Evolutionary conservation across 2,329 filamentous ascomycete genomes (phyloP).

Genomic region (Knoxdaviesia proteae): DNA sequence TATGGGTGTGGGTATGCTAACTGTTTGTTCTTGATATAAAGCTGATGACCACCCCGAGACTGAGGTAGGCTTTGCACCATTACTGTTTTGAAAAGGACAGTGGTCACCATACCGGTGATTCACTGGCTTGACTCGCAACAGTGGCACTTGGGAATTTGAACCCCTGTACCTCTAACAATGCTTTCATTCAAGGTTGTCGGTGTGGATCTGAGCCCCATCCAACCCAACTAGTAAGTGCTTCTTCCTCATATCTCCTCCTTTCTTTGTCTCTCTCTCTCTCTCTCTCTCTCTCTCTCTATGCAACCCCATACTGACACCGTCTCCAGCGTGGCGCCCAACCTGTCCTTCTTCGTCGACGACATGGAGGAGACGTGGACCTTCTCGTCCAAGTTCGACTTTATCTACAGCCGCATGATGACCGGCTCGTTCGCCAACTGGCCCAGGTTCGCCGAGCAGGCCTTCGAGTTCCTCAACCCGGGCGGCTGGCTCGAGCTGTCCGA

Average conservation of each 20-base stretch:
- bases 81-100: accelerated
- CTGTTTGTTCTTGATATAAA: background rate
- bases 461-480: conserved; percentile 13
- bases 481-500: conserved; percentile 15
- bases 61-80: conserved; percentile 5
- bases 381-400: conserved; percentile 17
- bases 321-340: conserved; percentile 23
- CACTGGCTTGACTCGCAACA: background rate
- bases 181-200: conserved; percentile 12
- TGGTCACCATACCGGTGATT: background rate
- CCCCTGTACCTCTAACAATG: background rate
- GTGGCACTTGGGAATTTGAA: background rate
- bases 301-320: too few relatives aligned
- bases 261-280: background rate
- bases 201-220: conserved; percentile 21
- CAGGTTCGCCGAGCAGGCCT: conserved; percentile 15
- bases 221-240: conserved; percentile 13
- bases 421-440: conserved; percentile 12
- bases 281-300: background rate
- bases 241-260: background rate
- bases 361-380: conserved; percentile 19
- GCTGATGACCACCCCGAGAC: conserved; percentile 10
- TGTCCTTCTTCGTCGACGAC: conserved; percentile 24
- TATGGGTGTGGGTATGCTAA: background rate
- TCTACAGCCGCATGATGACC: conserved; percentile 15